A percentile compares a stretch with the other conserved stretches of the same genome.
These are phyloP conservation scores for Alternaria consortialis DNA, from an alignment of 2,329 filamentous ascomycete species.

Conservation along the genomic window DNA sequence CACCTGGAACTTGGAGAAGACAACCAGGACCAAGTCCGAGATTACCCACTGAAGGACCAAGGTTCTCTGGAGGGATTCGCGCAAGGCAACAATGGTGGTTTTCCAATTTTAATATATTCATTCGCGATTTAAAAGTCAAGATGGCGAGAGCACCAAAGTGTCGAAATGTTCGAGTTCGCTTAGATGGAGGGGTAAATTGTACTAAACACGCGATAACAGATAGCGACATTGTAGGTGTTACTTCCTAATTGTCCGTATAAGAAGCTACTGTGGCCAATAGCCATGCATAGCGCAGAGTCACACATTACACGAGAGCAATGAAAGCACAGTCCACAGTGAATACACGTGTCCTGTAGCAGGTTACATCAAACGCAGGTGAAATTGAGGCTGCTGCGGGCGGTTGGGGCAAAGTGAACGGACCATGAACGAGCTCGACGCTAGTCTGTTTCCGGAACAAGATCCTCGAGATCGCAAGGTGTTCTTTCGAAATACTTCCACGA, in stretches of 20 bases:
- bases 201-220: slow-evolving; percentile 6
- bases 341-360: slow-evolving; percentile 45
- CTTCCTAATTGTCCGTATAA: not conserved
- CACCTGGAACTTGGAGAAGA: slow-evolving; percentile 12
- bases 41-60: not conserved
- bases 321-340: slow-evolving; percentile 21
- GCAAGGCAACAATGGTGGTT: not conserved
- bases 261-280: slow-evolving; percentile 5
- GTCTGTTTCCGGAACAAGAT: slow-evolving; percentile 25
- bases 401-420: slow-evolving; percentile 27
- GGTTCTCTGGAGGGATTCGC: not conserved
- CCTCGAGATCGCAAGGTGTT: slow-evolving; percentile 43
- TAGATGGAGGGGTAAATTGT: slow-evolving; percentile 17
- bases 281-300: slow-evolving; percentile 17
- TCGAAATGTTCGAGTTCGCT: slow-evolving; percentile 9
- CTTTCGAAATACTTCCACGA: slow-evolving; percentile 39
- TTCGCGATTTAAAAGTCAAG: not conserved
- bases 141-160: not conserved
- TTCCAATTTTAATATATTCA: not conserved
- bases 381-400: slow-evolving; percentile 42
- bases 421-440: slow-evolving; percentile 36
- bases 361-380: slow-evolving; percentile 37
- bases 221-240: slow-evolving; percentile 6
- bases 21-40: not conserved
- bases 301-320: not conserved